Evolutionary conservation across 306 rosid species (phyloP).

Genomic region (Pyrus bretschneideri): DNA sequence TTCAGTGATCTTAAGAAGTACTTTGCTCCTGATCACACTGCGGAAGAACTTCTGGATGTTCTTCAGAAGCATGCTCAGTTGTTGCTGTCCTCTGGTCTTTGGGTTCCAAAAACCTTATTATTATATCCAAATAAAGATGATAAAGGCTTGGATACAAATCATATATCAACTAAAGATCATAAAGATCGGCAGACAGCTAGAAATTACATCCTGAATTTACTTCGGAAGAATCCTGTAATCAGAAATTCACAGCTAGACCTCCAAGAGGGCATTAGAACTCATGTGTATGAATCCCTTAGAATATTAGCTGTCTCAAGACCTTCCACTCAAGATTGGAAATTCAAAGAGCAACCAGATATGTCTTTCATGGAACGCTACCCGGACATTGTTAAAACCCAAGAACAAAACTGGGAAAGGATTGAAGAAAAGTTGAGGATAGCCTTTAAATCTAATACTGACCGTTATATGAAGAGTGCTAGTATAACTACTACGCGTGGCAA

Average conservation of each 20-base stretch:
- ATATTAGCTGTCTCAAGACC: constrained; percentile 45
- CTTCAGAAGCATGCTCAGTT: constrained; percentile 57
- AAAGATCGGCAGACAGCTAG: constrained; percentile 35
- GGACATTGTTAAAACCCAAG: constrained; percentile 47
- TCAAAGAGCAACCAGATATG: constrained; percentile 33
- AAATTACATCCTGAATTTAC: constrained; percentile 41
- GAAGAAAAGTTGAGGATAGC: constrained; percentile 16
- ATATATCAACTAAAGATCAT: background rate
- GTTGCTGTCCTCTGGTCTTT: constrained; percentile 48
- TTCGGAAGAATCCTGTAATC: constrained; percentile 45
- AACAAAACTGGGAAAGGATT: constrained; percentile 26
- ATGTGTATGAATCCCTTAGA: constrained; percentile 32
- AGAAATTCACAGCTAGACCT: constrained; percentile 31
- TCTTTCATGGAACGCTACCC: constrained; percentile 55
- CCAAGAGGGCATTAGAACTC: constrained; percentile 19
- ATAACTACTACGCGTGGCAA: constrained; percentile 21
- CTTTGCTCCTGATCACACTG: constrained; percentile 58
- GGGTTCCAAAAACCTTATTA: constrained; percentile 65
- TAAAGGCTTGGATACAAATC: background rate
- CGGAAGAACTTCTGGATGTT: constrained; percentile 44
- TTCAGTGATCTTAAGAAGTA: constrained; percentile 71
- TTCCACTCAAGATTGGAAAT: constrained; percentile 37
- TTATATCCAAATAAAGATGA: constrained; percentile 18
- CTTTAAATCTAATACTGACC: constrained; percentile 22
- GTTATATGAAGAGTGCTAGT: constrained; percentile 26